Base-by-base conservation (phyloP, 768 basidiomycete species). In the Collybia mongolica region DNA sequence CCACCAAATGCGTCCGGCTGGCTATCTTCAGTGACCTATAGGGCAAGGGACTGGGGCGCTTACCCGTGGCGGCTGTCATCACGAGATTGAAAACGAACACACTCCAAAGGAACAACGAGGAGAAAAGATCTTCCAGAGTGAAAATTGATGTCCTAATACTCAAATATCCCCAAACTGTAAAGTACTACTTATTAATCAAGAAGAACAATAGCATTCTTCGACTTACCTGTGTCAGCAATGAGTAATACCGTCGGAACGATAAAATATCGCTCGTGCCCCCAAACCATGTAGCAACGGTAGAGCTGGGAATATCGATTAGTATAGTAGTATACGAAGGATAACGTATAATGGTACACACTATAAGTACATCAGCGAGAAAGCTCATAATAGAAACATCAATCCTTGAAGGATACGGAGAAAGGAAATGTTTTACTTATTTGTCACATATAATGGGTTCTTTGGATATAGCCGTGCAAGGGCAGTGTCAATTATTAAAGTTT, bases 261-360 rank as follows among this genome's bases (percentile, higher is more conserved):
- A 51, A 59, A 28, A n/a, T 44, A 38, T 28, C 44, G 38, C 35
- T 40, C 42, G 4, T 52, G 52, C 28, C 44, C 47, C 64, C 64
- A 65, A 14, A 58, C 53, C 28, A 57, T 42, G 39, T 61, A 60
- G 38, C 59, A 63, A 19, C 64, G 62, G 41, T 61, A 60, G 39
- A 63, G 48, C 57, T 63, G 51, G n/a, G 35, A 15, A 15, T 11
- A 2, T 20, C 6, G 3, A 22, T 39, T n/a, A 7, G n/a, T n/a
- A n/a, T n/a, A n/a, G n/a, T n/a, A n/a, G n/a, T n/a, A 39, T 39
- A 2, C 17, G 39, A 12, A 8, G 8, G 39, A 41, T 26, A 3
- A 26, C 7, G 24, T 3, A 41, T 6, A 19, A 20, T 20, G 23
- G 18, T 12, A 38, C 12, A 3, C 19, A 22, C 39, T 2, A 41